These are phyloP conservation scores for Globisporangium apiculatum DNA, from an alignment of 352 stramenopile species.

Conservation along the genomic window DNA sequence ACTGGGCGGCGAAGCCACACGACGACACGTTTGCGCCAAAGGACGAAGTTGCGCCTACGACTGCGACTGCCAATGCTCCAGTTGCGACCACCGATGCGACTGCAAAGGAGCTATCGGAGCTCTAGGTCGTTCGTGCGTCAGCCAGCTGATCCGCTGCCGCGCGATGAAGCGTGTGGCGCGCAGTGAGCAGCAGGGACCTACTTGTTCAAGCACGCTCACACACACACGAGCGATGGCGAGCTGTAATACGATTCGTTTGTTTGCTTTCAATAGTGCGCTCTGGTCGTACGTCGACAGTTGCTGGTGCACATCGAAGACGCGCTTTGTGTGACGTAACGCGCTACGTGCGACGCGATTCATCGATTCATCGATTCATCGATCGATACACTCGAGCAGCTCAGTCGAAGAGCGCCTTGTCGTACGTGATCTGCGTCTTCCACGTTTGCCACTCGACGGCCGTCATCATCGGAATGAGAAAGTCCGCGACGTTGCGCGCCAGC, in stretches of 20 bases:
- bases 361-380: not conserved
- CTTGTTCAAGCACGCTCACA: too few species aligned
- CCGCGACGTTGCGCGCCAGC: slow-evolving; percentile 63
- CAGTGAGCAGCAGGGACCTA: too few species aligned
- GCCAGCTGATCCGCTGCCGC: too few species aligned
- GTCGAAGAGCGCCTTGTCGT: slow-evolving; percentile 78
- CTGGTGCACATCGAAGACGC: too few species aligned
- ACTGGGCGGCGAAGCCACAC: slow-evolving; percentile 82
- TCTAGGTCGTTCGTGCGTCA: slow-evolving; percentile 1
- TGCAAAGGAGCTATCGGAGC: slow-evolving; percentile 2
- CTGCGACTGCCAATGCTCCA: not conserved
- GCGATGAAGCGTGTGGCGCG: too few species aligned
- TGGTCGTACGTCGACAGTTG: too few species aligned
- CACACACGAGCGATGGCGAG: too few species aligned
- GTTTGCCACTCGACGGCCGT: slow-evolving; percentile 77
- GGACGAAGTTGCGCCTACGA: not conserved
- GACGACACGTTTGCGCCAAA: slow-evolving; percentile 10
- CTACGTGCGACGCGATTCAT: not conserved
- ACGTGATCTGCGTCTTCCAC: slow-evolving; percentile 77
- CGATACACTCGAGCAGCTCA: slow-evolving; percentile 14
- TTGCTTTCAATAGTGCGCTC: too few species aligned
- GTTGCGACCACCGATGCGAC: not conserved
- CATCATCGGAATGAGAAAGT: slow-evolving; percentile 79
- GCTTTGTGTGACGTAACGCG: not conserved
- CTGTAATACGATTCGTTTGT: too few species aligned